Percentiles rank a stretch among this genome's conserved stretches.
Conservation (phyloP, 139 green algal species). For the Chlorella sorokiniana region DNA sequence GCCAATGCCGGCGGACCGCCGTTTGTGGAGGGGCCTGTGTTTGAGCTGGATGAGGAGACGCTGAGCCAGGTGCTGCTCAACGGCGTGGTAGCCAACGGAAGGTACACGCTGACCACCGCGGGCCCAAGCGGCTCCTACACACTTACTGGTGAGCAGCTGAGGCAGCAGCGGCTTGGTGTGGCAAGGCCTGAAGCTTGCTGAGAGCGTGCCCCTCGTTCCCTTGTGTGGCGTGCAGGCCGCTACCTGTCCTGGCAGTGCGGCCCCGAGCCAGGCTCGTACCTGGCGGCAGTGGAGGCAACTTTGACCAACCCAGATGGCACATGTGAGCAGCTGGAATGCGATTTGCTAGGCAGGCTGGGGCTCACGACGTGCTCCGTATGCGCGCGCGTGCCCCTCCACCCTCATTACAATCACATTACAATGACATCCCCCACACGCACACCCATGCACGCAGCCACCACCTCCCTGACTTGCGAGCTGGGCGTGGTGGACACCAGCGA, state of each 20-base stretch:
- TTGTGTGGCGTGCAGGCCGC: background rate
- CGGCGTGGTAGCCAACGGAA: background rate
- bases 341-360: too few species aligned
- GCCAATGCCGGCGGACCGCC: background rate
- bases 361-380: too few species aligned
- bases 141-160: background rate
- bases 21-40: background rate
- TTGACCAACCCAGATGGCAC: background rate
- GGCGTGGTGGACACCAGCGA: background rate
- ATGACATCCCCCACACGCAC: too few species aligned
- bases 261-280: background rate
- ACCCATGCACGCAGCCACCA: background rate
- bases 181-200: too few species aligned
- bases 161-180: too few species aligned
- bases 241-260: background rate
- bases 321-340: too few species aligned
- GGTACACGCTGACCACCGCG: background rate
- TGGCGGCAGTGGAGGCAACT: background rate
- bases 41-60: background rate
- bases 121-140: background rate
- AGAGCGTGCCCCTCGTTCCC: too few species aligned
- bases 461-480: background rate
- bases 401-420: too few species aligned
- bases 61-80: background rate
- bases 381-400: too few species aligned